Conservation (phyloP, 2,329 filamentous ascomycete species). For the Penicillium sp. region DNA sequence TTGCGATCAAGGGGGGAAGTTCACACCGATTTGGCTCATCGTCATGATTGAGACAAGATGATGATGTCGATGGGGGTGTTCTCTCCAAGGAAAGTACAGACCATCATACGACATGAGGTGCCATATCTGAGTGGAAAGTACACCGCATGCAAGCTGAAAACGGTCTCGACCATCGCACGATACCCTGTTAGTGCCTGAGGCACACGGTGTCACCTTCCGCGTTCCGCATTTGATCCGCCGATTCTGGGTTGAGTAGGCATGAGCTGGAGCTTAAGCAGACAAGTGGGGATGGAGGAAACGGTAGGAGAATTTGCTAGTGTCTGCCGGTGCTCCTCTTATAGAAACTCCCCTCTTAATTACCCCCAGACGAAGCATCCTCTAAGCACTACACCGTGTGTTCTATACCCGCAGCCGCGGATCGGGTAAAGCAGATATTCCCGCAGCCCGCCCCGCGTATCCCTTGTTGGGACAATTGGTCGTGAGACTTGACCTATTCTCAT, state of each 20-base stretch:
- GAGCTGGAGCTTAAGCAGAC: not conserved
- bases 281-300: not conserved
- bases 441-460: slow-evolving; percentile 13
- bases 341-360: not conserved
- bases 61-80: not conserved
- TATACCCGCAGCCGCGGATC: slow-evolving; percentile 19
- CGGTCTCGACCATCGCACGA: slow-evolving; percentile 4
- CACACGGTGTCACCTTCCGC: slow-evolving; percentile 6
- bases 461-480: slow-evolving; percentile 10
- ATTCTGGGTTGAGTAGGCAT: not conserved
- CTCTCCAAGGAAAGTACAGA: not conserved
- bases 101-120: not conserved
- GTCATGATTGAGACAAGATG: not conserved
- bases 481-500: slow-evolving; percentile 5
- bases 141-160: slow-evolving; percentile 7
- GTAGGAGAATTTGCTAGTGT: not conserved
- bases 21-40: not conserved
- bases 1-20: not conserved
- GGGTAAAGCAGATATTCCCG: slow-evolving; percentile 14
- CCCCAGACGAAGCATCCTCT: not conserved
- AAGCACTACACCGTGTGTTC: not conserved
- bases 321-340: not conserved
- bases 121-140: not conserved
- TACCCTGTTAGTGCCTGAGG: slow-evolving; percentile 7
- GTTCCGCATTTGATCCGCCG: slow-evolving; percentile 7